Evolutionary conservation across 352 stramenopile species (phyloP).

Genomic region (Phytophthora aleatoria): DNA sequence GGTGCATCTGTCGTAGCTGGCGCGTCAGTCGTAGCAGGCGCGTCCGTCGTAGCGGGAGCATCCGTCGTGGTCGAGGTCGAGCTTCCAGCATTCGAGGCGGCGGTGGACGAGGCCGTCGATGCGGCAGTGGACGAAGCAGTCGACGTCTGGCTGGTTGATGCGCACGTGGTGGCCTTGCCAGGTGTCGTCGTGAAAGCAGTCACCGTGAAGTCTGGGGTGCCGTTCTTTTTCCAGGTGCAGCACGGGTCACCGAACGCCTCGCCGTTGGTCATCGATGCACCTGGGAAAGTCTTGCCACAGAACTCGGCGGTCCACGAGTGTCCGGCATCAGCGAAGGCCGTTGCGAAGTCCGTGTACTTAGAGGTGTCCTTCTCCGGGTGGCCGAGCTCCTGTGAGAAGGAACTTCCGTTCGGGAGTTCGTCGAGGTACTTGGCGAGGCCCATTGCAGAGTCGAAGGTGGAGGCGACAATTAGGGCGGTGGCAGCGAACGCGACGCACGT

Average conservation of each 20-base stretch:
- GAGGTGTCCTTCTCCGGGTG: conserved; percentile 38
- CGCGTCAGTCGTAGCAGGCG: conserved; percentile 5
- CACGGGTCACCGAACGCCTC: conserved; percentile 59
- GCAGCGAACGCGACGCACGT: conserved; percentile 25
- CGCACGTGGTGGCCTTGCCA: conserved; percentile 28
- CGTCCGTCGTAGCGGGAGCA: conserved; percentile 2
- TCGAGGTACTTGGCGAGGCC: conserved; percentile 35
- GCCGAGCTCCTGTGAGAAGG: conserved; percentile 42
- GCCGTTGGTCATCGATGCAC: conserved; percentile 39
- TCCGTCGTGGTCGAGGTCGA: conserved; percentile 8
- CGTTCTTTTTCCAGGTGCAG: conserved; percentile 51
- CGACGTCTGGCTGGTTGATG: conserved; percentile 12
- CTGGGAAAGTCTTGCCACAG: conserved; percentile 32
- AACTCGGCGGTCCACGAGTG: conserved; percentile 34
- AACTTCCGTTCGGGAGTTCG: conserved; percentile 49
- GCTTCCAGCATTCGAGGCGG: conserved; percentile 6
- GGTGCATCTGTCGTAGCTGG: conserved; percentile 5
- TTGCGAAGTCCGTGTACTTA: conserved; percentile 44
- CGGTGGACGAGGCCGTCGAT: background rate
- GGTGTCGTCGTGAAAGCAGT: conserved; percentile 32
- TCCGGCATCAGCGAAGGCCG: conserved; percentile 30
- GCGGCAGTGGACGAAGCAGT: conserved; percentile 13
- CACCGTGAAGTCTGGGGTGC: conserved; percentile 43
- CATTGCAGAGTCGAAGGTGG: conserved; percentile 20
- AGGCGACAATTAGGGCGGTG: conserved; percentile 25